These are phyloP conservation scores for Singerocomus rubriflavus DNA, from an alignment of 1,284 basidiomycete species.

Conservation along the genomic window DNA sequence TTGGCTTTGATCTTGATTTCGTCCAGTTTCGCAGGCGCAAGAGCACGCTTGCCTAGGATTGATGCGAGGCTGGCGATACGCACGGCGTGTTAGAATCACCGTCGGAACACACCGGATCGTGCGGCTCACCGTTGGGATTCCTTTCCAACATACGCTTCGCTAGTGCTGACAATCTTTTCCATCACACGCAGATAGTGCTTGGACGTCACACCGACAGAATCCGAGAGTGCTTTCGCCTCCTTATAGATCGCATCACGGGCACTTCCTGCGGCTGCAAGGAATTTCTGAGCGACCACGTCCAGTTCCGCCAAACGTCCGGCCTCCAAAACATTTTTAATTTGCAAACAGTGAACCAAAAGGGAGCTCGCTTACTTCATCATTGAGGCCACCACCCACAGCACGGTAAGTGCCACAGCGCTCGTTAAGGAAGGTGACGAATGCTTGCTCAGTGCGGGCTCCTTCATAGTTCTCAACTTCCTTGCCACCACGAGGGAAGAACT, in stretches of 20 bases:
- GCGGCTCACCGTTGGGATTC: constrained; percentile 75
- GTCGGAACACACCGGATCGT: neutral
- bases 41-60: constrained; percentile 71
- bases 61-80: constrained; percentile 48
- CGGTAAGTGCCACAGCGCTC: constrained; percentile 87
- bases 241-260: constrained; percentile 61
- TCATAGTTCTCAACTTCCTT: constrained; percentile 66
- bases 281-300: constrained; percentile 76
- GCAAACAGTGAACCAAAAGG: neutral
- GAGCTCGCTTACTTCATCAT: constrained; percentile 53
- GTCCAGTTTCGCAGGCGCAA: constrained; percentile 81
- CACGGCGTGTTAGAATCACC: constrained; percentile 14
- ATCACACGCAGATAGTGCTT: constrained; percentile 89
- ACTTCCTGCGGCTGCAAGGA: constrained; percentile 62
- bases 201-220: constrained; percentile 49
- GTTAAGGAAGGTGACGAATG: constrained; percentile 76
- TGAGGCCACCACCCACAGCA: constrained; percentile 76
- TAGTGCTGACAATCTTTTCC: constrained; percentile 78
- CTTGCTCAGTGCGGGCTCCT: constrained; percentile 63
- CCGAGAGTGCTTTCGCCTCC: constrained; percentile 54
- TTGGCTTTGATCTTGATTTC: constrained; percentile 93
- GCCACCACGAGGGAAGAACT: constrained; percentile 84
- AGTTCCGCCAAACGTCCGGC: constrained; percentile 82
- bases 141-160: constrained; percentile 80
- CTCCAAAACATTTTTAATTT: constrained; percentile 31